Conservation (phyloP, 108 stramenopile species). For the Licmophora abbreviata region DNA sequence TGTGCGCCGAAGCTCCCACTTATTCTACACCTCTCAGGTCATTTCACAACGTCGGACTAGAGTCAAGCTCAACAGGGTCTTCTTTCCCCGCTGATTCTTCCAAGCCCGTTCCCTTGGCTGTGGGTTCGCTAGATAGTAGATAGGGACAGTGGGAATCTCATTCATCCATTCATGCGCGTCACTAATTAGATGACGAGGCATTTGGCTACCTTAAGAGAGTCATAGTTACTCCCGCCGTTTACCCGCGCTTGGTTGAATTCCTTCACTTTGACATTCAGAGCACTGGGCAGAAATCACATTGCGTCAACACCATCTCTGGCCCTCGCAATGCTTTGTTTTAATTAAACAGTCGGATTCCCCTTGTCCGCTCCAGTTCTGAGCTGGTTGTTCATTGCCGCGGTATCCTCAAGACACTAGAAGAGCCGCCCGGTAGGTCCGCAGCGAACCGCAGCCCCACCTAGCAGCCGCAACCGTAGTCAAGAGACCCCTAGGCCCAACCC, state of each 20-base stretch:
- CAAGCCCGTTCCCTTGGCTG: constrained; percentile 95
- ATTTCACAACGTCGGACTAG: constrained; percentile 97
- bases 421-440: constrained; percentile 48
- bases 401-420: constrained; percentile 43
- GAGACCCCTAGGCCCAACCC: constrained; percentile 75
- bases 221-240: constrained; percentile 87
- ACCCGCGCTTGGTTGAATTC: constrained; percentile 84
- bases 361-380: constrained; percentile 85
- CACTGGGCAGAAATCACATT: constrained; percentile 86
- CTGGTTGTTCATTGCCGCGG: constrained; percentile 72
- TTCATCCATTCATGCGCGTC: constrained; percentile 89
- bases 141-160: constrained; percentile 94
- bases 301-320: constrained; percentile 82
- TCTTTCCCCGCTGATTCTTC: constrained; percentile 88
- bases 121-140: constrained; percentile 95
- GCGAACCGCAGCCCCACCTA: constrained; percentile 62
- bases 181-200: constrained; percentile 87
- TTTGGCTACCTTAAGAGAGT: constrained; percentile 96
- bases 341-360: constrained; percentile 88
- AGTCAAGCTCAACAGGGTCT: constrained; percentile 98
- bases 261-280: constrained; percentile 88
- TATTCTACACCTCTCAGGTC: constrained; percentile 97
- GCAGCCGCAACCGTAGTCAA: constrained; percentile 45
- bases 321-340: constrained; percentile 86
- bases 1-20: constrained; percentile 90